Base-by-base conservation (phyloP, 805 yeast genomes). In the Starmerella floris region DNA sequence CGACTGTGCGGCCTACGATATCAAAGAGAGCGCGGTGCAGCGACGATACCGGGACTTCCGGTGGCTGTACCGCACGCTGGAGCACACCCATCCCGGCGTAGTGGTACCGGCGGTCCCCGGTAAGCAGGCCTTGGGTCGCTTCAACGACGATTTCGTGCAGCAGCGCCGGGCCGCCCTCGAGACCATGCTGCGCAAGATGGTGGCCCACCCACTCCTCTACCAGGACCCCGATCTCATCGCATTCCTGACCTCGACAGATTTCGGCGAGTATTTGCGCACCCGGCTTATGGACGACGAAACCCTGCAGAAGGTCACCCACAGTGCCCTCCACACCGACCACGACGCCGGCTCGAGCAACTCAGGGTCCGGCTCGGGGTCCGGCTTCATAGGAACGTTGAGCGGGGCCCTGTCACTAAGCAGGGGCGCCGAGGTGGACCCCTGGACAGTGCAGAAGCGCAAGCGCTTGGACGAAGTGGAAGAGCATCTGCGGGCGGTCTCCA, bases 61-160 rank as follows among this genome's bases (percentile, higher is more conserved):
- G 47, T 88, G 97, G 97, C 67, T 91, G 11, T 88, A 85, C 60
- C 83, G 83, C 51, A 95, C 87, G 53, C 65, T 91, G 22, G 82
- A 81, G 55, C 73, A 74, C 54, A 83, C 79, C 52, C 85, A 91
- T 56, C 94, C 95, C 28, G 98, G 98, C 1, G 69, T 71, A 45
- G 77, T 91, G 30, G 77, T 91, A 21, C 97, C 98, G 1, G 95
- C 97, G 1, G 96, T 97, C 3, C 87, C 96, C 0, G 94, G 83
- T 46, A 94, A 91, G 60, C 95, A 93, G 49, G 80, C 81, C 6
- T 79, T 87, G 42, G 96, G 97, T 4, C 71, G 95, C 48, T 85
- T 91, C 62, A 84, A 84, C 53, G 83, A 83, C 51, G 85, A 79
- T 53, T 87, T 91, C 53, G 76, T 91, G 40, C 96, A 91, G 60